A percentile compares a stretch with the other conserved stretches of the same genome.
These are phyloP conservation scores for Heterobasidion occidentale DNA, from an alignment of 1,284 basidiomycete genomes.

Conservation along the genomic window DNA sequence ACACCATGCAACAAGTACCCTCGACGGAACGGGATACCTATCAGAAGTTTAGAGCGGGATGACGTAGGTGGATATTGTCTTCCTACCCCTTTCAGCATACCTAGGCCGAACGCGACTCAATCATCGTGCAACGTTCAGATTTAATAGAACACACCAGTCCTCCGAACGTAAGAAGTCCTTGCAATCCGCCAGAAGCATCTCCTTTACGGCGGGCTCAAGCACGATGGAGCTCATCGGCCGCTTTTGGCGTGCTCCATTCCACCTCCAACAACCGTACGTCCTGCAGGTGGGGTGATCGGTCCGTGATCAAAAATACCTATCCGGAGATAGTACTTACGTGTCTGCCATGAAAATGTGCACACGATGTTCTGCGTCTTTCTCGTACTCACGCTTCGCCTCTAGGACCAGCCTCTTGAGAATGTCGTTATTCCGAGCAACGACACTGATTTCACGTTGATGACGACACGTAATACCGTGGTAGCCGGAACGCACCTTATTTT, in stretches of 20 bases:
- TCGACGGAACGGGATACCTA: slow-evolving; percentile 79
- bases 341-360: slow-evolving; percentile 84
- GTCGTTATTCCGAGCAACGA: slow-evolving; percentile 78
- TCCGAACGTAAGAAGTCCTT: slow-evolving; percentile 78
- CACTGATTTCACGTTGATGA: slow-evolving; percentile 32
- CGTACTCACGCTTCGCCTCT: slow-evolving; percentile 79
- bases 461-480: slow-evolving; percentile 13
- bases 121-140: not conserved
- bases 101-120: slow-evolving; percentile 26
- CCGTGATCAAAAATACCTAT: slow-evolving; percentile 4
- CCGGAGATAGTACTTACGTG: slow-evolving; percentile 44
- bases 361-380: slow-evolving; percentile 80
- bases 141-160: slow-evolving; percentile 54
- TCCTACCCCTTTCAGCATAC: slow-evolving; percentile 78
- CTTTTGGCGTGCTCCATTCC: slow-evolving; percentile 81
- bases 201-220: slow-evolving; percentile 76
- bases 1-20: slow-evolving; percentile 81
- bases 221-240: slow-evolving; percentile 83
- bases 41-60: slow-evolving; percentile 9
- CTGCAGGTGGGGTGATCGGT: slow-evolving; percentile 21
- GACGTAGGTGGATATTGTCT: slow-evolving; percentile 15
- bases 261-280: slow-evolving; percentile 70
- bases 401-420: slow-evolving; percentile 77
- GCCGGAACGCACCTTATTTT: slow-evolving; percentile 59
- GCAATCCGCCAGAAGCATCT: slow-evolving; percentile 80